Evolutionary conservation across 116 monocot genomes (phyloP), one percentile per base, ranked within the genome.

Genomic region (Cymodocea nodosa): DNA sequence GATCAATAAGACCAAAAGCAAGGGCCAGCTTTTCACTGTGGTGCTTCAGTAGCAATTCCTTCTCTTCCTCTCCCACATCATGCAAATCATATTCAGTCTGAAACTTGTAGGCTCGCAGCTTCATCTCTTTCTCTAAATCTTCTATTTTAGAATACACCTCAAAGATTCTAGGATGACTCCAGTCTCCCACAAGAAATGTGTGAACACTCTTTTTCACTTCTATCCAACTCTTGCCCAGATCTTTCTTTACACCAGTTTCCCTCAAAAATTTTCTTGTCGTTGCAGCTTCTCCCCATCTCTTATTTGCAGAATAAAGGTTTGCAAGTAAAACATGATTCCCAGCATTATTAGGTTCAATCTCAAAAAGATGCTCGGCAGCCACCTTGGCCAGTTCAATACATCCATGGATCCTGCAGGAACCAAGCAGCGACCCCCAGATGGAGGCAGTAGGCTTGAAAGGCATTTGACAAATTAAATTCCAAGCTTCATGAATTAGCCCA

Each of bases 151-250:
- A 51, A 73, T 84, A 75, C 0, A 89, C 68, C 48, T 84, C 79
- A 15, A 12, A 11, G 10, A 69, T 75, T 35, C 65, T 74, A n/a
- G 77, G 67, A 72, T 88, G 81, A 53, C 60, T 66, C 15, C 66
- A 55, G 5, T 78, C 82, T 35, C 84, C 88, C 40, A 66, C 79
- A 52, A 75, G 70, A 73, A 88, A 84, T 59, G 70, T 75, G 49
- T 88, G 73, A 73, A 82, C 77, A 50, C 59, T 73, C 50, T 64
- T 76, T 54, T 73, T 81, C 51, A 84, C 77, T 69, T 83, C 73
- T 15, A 90, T 75, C 90, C 90, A 90, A 65, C 83, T 85, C 72
- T 71, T 80, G 15, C 85, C 90, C n/a, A 49, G 73, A 34, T 79
- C 83, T 62, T 81, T 85, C 56, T 65, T 85, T n/a, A 56, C 77